These are phyloP conservation scores for Heracleum sosnowskyi DNA, from an alignment of 129 eudicot genomes.

Conservation along the genomic window DNA sequence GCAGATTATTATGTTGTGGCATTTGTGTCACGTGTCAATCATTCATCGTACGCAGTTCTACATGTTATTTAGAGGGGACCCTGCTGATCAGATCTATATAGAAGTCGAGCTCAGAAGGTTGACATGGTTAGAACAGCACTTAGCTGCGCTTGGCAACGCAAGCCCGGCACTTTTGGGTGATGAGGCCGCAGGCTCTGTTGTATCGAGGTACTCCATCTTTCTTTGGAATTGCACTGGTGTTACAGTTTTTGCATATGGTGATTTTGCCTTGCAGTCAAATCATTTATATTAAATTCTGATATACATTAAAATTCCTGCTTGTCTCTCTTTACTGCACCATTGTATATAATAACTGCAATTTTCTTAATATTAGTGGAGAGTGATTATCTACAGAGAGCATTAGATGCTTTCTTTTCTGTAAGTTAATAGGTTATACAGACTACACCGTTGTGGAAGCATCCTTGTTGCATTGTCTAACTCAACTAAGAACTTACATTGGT, in stretches of 20 bases:
- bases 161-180: conserved; percentile 96
- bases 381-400: neutral
- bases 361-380: neutral
- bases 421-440: neutral
- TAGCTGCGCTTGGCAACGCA: conserved; percentile 88
- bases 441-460: neutral
- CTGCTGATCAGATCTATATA: conserved; percentile 82
- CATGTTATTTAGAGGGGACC: conserved; percentile 77
- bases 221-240: neutral
- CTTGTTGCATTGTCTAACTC: neutral
- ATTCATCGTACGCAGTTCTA: conserved; percentile 91
- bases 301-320: neutral
- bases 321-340: neutral
- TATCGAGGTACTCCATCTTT: conserved; percentile 51
- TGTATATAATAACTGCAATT: neutral
- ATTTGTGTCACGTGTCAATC: conserved; percentile 85
- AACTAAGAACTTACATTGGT: neutral
- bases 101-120: conserved; percentile 89
- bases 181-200: conserved; percentile 72
- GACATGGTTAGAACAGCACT: conserved; percentile 88
- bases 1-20: conserved; percentile 91
- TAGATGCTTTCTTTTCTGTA: neutral
- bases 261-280: neutral
- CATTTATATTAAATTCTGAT: neutral
- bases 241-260: neutral